Percentiles rank a stretch among this genome's conserved stretches.
Evolutionary conservation across 805 yeast genomes (phyloP).

Genomic region (Metschnikowia gruessii): DNA sequence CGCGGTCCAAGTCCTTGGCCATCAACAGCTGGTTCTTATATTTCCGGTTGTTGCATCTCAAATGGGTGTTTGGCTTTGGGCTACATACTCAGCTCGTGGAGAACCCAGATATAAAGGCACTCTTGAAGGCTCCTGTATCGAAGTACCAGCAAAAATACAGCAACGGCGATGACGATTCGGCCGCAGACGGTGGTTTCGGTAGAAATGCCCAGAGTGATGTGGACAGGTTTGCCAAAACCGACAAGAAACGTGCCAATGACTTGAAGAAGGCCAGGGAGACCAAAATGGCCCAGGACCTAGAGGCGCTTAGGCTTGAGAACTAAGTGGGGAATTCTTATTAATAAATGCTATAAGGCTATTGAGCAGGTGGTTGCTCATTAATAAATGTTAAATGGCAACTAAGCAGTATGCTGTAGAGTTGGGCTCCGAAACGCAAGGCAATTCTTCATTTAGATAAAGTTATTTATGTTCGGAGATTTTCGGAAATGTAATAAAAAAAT

Average conservation of each 20-base stretch:
- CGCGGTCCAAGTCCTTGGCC: constrained; percentile 44
- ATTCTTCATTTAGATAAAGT: too few species aligned
- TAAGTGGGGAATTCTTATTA: too few species aligned
- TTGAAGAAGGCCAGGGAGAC: constrained; percentile 38
- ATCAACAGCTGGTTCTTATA: constrained; percentile 52
- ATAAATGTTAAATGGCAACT: too few species aligned
- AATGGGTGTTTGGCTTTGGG: constrained; percentile 52
- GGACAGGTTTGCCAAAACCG: constrained; percentile 20
- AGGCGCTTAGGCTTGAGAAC: constrained; percentile 23
- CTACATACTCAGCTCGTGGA: constrained; percentile 47
- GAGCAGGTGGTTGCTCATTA: too few species aligned
- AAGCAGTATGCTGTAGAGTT: too few species aligned
- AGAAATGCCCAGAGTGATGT: constrained; percentile 16
- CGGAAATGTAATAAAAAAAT: too few species aligned
- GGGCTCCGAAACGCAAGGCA: too few species aligned
- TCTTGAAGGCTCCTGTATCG: constrained; percentile 35
- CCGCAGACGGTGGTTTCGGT: constrained; percentile 10
- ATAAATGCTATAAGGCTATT: too few species aligned
- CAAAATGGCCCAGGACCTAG: constrained; percentile 33
- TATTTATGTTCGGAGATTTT: too few species aligned
- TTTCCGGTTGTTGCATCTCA: constrained; percentile 45
- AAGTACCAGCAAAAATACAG: constrained; percentile 18
- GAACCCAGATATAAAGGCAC: constrained; percentile 33
- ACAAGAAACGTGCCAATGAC: constrained; percentile 35
- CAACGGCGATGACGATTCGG: constrained; percentile 5